Conservation (phyloP, 1,284 basidiomycete genomes). For the Apiotrichum veenhuisii region DNA sequence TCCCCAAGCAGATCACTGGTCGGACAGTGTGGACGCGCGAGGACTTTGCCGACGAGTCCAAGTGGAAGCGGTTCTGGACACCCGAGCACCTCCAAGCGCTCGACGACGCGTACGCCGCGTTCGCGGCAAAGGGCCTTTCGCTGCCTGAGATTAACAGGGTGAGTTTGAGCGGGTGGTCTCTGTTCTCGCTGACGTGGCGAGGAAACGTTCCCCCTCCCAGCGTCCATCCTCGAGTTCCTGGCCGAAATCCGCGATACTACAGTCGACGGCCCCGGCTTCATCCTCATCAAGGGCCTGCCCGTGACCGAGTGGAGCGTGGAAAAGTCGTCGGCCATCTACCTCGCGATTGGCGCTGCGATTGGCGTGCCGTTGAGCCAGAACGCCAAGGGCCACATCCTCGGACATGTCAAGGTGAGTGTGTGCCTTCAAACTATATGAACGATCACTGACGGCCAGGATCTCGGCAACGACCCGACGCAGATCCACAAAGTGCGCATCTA, state of each 20-base stretch:
- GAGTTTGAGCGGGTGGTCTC: no score
- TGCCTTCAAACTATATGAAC: neutral
- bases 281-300: constrained; percentile 50
- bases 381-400: constrained; percentile 49
- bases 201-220: constrained; percentile 31
- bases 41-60: constrained; percentile 24
- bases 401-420: constrained; percentile 45
- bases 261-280: constrained; percentile 46
- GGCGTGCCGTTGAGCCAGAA: constrained; percentile 48
- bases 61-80: constrained; percentile 35
- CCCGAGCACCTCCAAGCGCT: constrained; percentile 27
- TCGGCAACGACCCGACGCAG: constrained; percentile 51
- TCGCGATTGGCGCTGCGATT: constrained; percentile 47
- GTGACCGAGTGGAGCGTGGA: constrained; percentile 44
- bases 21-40: constrained; percentile 37
- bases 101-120: constrained; percentile 29
- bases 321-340: constrained; percentile 47
- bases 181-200: constrained; percentile 7
- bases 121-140: constrained; percentile 20
- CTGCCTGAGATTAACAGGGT: constrained; percentile 33
- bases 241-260: constrained; percentile 27
- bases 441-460: constrained; percentile 10
- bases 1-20: constrained; percentile 45
- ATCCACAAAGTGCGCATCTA: constrained; percentile 53
- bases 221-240: constrained; percentile 22